Base-by-base conservation (phyloP, 2,329 filamentous ascomycete species). In the Fusarium albosuccineum region DNA sequence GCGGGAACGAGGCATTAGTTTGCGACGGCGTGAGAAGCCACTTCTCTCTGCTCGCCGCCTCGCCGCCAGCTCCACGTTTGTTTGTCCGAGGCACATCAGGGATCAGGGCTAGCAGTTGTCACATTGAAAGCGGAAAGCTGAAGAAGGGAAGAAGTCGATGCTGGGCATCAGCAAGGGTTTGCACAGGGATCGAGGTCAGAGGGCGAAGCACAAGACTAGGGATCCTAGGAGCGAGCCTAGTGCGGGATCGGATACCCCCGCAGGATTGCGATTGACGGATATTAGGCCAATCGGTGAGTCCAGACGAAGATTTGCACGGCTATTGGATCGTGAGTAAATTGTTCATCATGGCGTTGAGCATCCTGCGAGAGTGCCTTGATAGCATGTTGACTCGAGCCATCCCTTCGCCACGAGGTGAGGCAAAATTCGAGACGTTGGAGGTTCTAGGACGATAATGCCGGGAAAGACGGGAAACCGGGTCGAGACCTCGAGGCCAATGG, bases 281-380 rank as follows among this genome's bases (percentile, higher is more conserved):
- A 48, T 56, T 50, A 62, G 66, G 64, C 74, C 74, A 76, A 76
- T 76, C 51, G 66, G 55, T 36, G 54, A 51, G 60, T 51, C 53
- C 22, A 67, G 52, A 51, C 56, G 62, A 56, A 46, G 46, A 52
- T 57, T 64, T 55, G 55, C 50, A 57, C 48, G 50, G 44, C 60
- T 59, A 76, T 76, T 76, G 74, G 74, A 57, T 66, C 55, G 44
- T 63, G 57, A 55, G 46, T 61, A 71, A 66, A 71, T 74, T 76
- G 65, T 58, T 29, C 41, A 60, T 67, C 30, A 56, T 51, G 50
- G 52, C 49, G 42, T 46, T 22, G 45, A 22, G 17, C 48, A 59
- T 63, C 56, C 55, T 57, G 27, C 45, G 42, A 27, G n/a, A 36
- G 53, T 30, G 51, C 39, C 41, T 54, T 54, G 39, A 45, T 56